Base-by-base conservation (phyloP, 2,329 filamentous ascomycete species). In the Fusarium avenaceum region DNA sequence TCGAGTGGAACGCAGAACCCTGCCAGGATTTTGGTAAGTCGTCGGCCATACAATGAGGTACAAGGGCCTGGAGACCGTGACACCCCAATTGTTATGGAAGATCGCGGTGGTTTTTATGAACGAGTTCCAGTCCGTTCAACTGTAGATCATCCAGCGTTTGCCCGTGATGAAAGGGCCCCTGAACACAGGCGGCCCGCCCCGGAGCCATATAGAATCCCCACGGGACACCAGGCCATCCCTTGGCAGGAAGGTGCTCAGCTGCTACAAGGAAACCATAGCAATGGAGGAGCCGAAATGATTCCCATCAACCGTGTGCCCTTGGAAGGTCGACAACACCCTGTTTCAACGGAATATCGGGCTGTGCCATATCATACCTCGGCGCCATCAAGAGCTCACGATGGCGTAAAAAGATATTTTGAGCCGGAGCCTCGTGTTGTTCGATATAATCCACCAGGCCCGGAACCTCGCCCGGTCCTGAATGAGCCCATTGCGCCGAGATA, bases 21-120 rank as follows among this genome's bases (percentile, higher is more conserved):
- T 24, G 56, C 65, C 20, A 62, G 55, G 28, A 63, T 68, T 26
- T 59, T 69, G 39, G 60, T 72, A 43, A 70, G 68, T 45, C 74
- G 70, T 57, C 75, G 74, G 44, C 76, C 77, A 22, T 72, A 75
- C 49, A 63, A 77, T 52, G 75, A 79, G 61, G 71, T 71, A 49
- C 66, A 73, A 53, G 72, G 76, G 45, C 72, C 72, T 19, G 79
- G 77, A 51, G 73, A 70, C 24, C 73, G 73, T 39, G 70, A 71
- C n/a, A 77, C 75, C 22, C 76, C 76, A 19, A 74, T 80, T 46
- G 53, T 80, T 65, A 81, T 82, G 79, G 78, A 81, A 63, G 78
- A 81, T 67, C 75, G 78, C 30, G 78, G 78, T 56, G 77, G 78
- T 17, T 80, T 80, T 53, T 78, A 72, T 62, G 79, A 79, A 63